A percentile compares a stretch with the other conserved stretches of the same genome.
These are phyloP conservation scores for Thielaviopsis musarum DNA, from an alignment of 2,329 filamentous ascomycete species.

Conservation along the genomic window DNA sequence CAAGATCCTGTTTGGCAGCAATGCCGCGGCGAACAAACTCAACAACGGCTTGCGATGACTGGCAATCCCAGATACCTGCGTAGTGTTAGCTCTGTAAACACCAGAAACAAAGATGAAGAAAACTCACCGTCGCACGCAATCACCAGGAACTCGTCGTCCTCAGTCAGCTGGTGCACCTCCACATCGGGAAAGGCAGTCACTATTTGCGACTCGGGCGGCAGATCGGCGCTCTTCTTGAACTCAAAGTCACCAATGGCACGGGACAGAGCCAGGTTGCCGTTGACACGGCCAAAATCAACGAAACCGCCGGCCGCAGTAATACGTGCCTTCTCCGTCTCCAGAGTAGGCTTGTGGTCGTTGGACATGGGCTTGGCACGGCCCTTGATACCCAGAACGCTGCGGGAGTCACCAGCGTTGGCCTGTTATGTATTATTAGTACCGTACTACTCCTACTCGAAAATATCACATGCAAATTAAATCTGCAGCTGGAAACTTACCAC, in stretches of 20 bases:
- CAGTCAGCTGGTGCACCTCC: constrained; percentile 71
- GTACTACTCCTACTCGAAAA: background rate
- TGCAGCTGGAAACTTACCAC: constrained; percentile 52
- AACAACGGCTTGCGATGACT: constrained; percentile 91
- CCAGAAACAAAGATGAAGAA: background rate
- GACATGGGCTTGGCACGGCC: constrained; percentile 93
- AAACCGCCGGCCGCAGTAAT: constrained; percentile 94
- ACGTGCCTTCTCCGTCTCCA: constrained; percentile 91
- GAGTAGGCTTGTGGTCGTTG: constrained; percentile 98
- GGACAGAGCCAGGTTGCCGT: constrained; percentile 91
- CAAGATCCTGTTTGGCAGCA: constrained; percentile 84
- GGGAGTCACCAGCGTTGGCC: constrained; percentile 95
- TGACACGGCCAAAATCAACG: constrained; percentile 95
- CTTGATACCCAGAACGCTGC: constrained; percentile 89
- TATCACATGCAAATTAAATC: background rate
- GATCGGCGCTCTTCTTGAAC: constrained; percentile 97
- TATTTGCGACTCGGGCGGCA: constrained; percentile 96
- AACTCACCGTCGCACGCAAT: constrained; percentile 77
- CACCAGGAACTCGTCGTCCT: constrained; percentile 91
- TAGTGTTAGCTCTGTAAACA: constrained; percentile 11
- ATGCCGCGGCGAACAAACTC: constrained; percentile 96
- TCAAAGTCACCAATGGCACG: constrained; percentile 98
- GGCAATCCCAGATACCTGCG: constrained; percentile 96
- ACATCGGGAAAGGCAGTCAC: constrained; percentile 95
- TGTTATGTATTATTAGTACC: constrained; percentile 23